Percentiles rank a stretch among this genome's conserved stretches.
These are phyloP conservation scores for Gamsiella multidivaricata DNA, from an alignment of 192 early-diverging fungal species.

Conservation along the genomic window DNA sequence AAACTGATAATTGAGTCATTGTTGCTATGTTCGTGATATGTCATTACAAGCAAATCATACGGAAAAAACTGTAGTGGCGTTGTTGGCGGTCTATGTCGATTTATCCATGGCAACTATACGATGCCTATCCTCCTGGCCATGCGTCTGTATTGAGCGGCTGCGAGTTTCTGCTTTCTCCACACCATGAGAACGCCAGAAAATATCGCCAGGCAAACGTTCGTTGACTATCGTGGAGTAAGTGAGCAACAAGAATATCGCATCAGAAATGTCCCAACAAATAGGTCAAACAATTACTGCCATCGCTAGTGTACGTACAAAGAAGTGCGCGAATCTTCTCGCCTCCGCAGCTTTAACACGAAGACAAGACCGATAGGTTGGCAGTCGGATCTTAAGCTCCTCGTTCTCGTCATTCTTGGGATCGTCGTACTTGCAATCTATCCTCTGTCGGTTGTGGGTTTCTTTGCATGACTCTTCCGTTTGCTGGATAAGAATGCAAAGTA, in stretches of 20 bases:
- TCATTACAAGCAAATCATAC: neutral
- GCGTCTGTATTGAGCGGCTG: conserved; percentile 51
- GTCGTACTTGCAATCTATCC: conserved; percentile 40
- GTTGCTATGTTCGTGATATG: too few species aligned
- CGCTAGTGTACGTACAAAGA: conserved; percentile 25
- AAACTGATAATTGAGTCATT: too few species aligned
- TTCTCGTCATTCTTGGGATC: conserved; percentile 48
- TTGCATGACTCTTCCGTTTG: conserved; percentile 27
- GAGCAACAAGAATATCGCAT: neutral
- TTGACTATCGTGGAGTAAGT: conserved; percentile 15
- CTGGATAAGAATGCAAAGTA: neutral
- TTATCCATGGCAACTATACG: conserved; percentile 11
- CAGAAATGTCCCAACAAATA: too few species aligned
- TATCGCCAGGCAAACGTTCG: conserved; percentile 36
- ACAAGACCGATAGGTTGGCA: conserved; percentile 33
- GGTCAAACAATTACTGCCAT: neutral
- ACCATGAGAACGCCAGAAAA: conserved; percentile 37
- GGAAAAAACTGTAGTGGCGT: neutral
- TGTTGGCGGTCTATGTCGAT: neutral
- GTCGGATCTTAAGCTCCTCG: conserved; percentile 44
- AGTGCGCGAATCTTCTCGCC: conserved; percentile 41
- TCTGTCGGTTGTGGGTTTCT: conserved; percentile 46
- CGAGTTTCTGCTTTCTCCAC: conserved; percentile 46
- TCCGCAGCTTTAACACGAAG: conserved; percentile 44
- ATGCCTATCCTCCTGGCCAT: conserved; percentile 52